Percentiles rank a stretch among this genome's conserved stretches.
Evolutionary conservation across 2,329 filamentous ascomycete species (phyloP).

Genomic region (Juglanconis sp.): DNA sequence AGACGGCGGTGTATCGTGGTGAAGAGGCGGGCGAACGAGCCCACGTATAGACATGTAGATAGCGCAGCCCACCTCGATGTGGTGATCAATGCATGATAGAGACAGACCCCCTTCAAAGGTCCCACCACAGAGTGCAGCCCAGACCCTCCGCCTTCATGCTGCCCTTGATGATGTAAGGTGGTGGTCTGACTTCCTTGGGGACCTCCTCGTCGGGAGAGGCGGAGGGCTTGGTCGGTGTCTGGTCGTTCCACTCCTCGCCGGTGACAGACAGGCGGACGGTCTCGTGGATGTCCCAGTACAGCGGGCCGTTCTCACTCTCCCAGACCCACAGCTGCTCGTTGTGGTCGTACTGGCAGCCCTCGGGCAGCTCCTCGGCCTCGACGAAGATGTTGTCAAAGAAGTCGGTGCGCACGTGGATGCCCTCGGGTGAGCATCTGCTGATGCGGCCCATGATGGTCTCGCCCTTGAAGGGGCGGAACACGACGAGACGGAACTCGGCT

Average conservation of each 20-base stretch:
- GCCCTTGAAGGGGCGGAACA: conserved; percentile 94
- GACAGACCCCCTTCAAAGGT: conserved; percentile 28
- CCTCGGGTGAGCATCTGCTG: conserved; percentile 66
- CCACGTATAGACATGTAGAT: conserved; percentile 8
- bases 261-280: conserved; percentile 83
- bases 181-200: conserved; percentile 46
- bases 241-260: conserved; percentile 87
- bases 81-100: background rate
- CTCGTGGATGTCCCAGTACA: conserved; percentile 90
- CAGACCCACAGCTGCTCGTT: conserved; percentile 82
- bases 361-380: conserved; percentile 68
- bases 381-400: conserved; percentile 95
- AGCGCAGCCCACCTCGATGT: background rate
- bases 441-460: conserved; percentile 88
- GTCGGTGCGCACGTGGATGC: conserved; percentile 77
- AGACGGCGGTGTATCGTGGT: conserved; percentile 23
- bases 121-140: conserved; percentile 65
- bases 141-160: conserved; percentile 63
- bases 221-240: conserved; percentile 65
- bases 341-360: conserved; percentile 71
- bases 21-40: background rate
- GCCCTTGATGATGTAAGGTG: conserved; percentile 68
- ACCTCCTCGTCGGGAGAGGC: conserved; percentile 57
- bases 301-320: conserved; percentile 64
- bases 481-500: conserved; percentile 91